Percentiles rank a stretch among this genome's conserved stretches.
Conservation (phyloP, 2,329 filamentous ascomycete species). For the Herpotrichia juniperi region DNA sequence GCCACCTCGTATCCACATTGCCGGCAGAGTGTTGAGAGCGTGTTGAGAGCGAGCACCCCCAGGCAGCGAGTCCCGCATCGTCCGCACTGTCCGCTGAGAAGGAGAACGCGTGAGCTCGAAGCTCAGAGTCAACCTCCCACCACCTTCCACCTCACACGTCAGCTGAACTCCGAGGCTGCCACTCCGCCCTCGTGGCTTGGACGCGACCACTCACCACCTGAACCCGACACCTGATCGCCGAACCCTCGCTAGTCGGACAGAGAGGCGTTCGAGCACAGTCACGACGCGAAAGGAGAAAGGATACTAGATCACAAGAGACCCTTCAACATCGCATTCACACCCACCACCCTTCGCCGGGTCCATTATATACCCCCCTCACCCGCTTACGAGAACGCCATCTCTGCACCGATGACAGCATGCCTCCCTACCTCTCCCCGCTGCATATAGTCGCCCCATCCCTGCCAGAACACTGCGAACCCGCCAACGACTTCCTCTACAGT, state of each 20-base stretch:
- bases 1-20: no score
- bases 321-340: not conserved
- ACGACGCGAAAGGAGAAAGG: slow-evolving; percentile 1
- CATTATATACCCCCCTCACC: slow-evolving; percentile 4
- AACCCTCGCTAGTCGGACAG: slow-evolving; percentile 5
- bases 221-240: slow-evolving; percentile 33
- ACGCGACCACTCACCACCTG: slow-evolving; percentile 24
- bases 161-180: slow-evolving; percentile 16
- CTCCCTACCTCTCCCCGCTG: slow-evolving; percentile 39
- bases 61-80: not conserved
- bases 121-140: not conserved
- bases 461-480: slow-evolving; percentile 66
- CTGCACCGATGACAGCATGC: slow-evolving; percentile 38
- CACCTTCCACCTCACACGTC: slow-evolving; percentile 7
- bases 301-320: not conserved
- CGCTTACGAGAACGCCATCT: slow-evolving; percentile 14
- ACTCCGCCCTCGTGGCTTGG: slow-evolving; percentile 35
- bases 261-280: not conserved
- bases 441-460: slow-evolving; percentile 49
- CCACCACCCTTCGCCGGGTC: slow-evolving; percentile 1
- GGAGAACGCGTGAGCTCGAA: not conserved
- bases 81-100: not conserved
- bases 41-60: not conserved
- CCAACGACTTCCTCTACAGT: slow-evolving; percentile 61
- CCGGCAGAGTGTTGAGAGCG: not conserved